These are phyloP conservation scores for Citrus hindsii DNA, from an alignment of 345 rosid species.

Conservation along the genomic window DNA sequence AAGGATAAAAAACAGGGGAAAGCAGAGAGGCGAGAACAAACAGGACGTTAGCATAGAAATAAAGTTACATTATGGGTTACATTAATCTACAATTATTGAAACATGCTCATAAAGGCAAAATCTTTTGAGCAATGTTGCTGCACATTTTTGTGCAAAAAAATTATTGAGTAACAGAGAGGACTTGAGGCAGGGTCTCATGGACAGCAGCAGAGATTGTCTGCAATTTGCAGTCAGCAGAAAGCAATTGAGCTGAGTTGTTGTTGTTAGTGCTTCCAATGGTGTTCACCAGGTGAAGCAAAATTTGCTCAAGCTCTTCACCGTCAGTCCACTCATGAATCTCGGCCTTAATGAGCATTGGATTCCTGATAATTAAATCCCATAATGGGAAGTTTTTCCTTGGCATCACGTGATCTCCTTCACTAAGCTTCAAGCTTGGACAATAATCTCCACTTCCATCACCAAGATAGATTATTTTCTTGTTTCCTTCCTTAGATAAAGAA, in stretches of 20 bases:
- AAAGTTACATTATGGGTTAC: neutral
- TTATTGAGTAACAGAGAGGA: constrained; percentile 43
- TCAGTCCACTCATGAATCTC: constrained; percentile 70
- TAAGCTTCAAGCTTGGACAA: constrained; percentile 75
- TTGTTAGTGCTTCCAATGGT: constrained; percentile 19
- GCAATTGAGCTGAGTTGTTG: constrained; percentile 8
- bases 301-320: constrained; percentile 54
- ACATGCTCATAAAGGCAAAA: neutral
- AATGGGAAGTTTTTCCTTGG: constrained; percentile 85
- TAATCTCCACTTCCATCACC: constrained; percentile 89
- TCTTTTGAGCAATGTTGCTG: neutral
- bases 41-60: neutral
- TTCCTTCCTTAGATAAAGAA: constrained; percentile 43
- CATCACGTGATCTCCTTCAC: constrained; percentile 53
- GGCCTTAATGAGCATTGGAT: constrained; percentile 55
- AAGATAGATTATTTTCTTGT: constrained; percentile 54
- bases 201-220: constrained; percentile 32
- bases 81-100: neutral
- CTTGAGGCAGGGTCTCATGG: constrained; percentile 33
- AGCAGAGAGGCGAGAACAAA: neutral
- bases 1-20: neutral
- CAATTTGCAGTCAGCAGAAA: constrained; percentile 50
- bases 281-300: constrained; percentile 35
- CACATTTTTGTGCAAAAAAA: neutral
- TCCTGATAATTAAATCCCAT: constrained; percentile 64